A percentile compares a stretch with the other conserved stretches of the same genome.
phyloP scores from a whole-genome alignment of 2,329 filamentous ascomycete species.

The Neonectria sp. region DNA sequence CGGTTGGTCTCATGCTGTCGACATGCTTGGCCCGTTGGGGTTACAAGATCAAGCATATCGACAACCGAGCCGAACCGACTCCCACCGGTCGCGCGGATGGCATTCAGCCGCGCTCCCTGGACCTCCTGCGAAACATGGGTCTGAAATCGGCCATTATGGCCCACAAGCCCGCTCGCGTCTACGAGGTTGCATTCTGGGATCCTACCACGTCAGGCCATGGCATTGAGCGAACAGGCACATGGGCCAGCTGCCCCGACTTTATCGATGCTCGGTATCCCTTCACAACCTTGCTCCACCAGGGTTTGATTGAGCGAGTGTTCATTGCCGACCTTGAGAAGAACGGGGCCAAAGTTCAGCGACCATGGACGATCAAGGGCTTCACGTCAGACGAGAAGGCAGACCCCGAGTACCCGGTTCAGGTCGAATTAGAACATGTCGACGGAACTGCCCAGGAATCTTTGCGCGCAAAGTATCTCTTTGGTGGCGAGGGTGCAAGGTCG shows the following conservation, averaged over 20 bases:
- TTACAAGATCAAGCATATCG: constrained; percentile 95
- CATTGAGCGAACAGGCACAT: constrained; percentile 78
- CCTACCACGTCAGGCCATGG: constrained; percentile 68
- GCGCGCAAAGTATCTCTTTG: constrained; percentile 78
- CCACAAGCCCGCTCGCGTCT: constrained; percentile 88
- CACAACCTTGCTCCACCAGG: constrained; percentile 80
- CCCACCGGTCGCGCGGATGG: constrained; percentile 90
- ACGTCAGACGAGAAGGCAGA: constrained; percentile 69
- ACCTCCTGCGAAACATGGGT: constrained; percentile 90
- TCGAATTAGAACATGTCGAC: constrained; percentile 83
- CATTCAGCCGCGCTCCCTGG: constrained; percentile 90
- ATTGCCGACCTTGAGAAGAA: constrained; percentile 76
- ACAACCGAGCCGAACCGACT: constrained; percentile 89
- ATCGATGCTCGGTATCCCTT: constrained; percentile 81
- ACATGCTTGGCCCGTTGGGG: constrained; percentile 93
- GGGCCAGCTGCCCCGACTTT: constrained; percentile 91
- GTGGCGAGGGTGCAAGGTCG: constrained; percentile 80
- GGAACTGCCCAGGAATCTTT: constrained; percentile 78
- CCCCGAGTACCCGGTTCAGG: constrained; percentile 83
- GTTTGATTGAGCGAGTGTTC: constrained; percentile 79
- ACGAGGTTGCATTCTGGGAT: constrained; percentile 82
- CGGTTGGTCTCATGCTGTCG: constrained; percentile 89
- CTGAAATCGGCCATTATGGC: constrained; percentile 91
- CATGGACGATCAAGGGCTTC: constrained; percentile 76
- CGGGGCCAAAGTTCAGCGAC: constrained; percentile 72